A percentile compares a stretch with the other conserved stretches of the same genome.
Conservation (phyloP, 208 protist genomes). For the Crithidia bombi region DNA sequence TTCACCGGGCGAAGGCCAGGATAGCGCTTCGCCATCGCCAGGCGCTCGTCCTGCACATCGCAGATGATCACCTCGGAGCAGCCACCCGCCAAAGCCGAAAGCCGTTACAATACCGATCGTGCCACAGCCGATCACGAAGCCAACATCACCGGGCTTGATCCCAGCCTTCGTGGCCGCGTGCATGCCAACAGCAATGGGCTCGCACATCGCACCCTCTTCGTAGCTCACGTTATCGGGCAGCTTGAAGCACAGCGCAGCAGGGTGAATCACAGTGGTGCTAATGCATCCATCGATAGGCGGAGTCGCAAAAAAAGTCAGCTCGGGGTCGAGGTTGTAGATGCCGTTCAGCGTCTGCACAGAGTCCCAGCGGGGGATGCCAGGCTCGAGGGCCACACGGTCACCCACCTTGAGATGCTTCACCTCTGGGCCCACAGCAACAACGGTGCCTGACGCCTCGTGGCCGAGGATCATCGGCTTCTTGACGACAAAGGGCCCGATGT, state of each 20-base stretch:
- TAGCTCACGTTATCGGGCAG: conserved; percentile 67
- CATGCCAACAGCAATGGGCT: conserved; percentile 64
- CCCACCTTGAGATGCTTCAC: conserved; percentile 58
- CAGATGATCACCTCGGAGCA: conserved; percentile 59
- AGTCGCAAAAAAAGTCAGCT: conserved; percentile 75
- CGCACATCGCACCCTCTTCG: conserved; percentile 73
- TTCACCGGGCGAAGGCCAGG: conserved; percentile 43
- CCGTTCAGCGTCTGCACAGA: conserved; percentile 59
- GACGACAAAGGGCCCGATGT: conserved; percentile 61
- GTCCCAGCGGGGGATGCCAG: conserved; percentile 63
- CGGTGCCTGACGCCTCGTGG: conserved; percentile 66
- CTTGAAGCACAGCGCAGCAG: conserved; percentile 64
- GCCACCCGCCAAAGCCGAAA: conserved; percentile 48
- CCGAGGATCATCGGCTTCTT: conserved; percentile 71
- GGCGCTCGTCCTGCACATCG: conserved; percentile 36
- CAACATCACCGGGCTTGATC: conserved; percentile 48
- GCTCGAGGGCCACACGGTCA: conserved; percentile 77
- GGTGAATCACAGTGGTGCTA: conserved; percentile 57
- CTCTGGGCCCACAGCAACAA: conserved; percentile 50
- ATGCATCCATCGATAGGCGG: conserved; percentile 67
- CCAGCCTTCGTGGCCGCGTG: conserved; percentile 59
- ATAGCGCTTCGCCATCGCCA: conserved; percentile 40
- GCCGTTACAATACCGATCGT: conserved; percentile 63
- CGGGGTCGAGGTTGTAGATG: conserved; percentile 75
- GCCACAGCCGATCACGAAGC: conserved; percentile 37